phyloP scores from a whole-genome alignment of 805 yeast genomes.

The Yarrowia keelungensis region DNA sequence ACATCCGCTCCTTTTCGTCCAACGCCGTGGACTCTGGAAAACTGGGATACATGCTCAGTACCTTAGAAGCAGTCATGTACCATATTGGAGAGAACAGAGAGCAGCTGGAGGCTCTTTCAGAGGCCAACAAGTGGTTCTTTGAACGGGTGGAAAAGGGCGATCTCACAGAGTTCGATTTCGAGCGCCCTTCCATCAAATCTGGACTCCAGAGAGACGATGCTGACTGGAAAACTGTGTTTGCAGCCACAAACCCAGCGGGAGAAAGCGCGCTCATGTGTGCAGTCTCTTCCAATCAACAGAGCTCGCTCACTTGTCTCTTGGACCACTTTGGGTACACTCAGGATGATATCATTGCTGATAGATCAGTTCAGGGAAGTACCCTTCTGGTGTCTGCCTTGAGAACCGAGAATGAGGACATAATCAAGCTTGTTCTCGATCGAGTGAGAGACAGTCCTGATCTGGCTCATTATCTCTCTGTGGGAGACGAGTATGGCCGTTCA shows the following conservation, averaged over 20 bases:
- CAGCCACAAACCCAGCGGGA: conserved; percentile 60
- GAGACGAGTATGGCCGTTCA: conserved; percentile 63
- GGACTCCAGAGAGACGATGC: conserved; percentile 11
- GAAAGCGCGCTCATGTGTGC: conserved; percentile 76
- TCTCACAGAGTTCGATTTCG: conserved; percentile 15
- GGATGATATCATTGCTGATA: conserved; percentile 73
- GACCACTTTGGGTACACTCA: conserved; percentile 60
- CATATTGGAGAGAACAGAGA: conserved; percentile 60
- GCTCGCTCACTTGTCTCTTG: conserved; percentile 57
- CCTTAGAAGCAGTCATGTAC: conserved; percentile 79
- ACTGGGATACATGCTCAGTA: conserved; percentile 78
- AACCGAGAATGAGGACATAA: conserved; percentile 57
- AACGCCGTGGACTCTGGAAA: conserved; percentile 62
- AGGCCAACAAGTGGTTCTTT: conserved; percentile 63
- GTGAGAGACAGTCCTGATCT: conserved; percentile 55
- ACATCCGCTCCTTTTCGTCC: conserved; percentile 66
- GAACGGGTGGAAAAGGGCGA: conserved; percentile 54
- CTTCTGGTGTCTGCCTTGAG: conserved; percentile 65
- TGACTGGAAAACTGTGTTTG: conserved; percentile 46
- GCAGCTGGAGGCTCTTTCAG: conserved; percentile 54
- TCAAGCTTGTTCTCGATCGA: conserved; percentile 47
- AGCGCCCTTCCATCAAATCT: conserved; percentile 23
- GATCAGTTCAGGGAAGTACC: conserved; percentile 60
- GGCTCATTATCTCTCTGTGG: conserved; percentile 55
- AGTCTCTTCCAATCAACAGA: conserved; percentile 56